phyloP scores from a whole-genome alignment of 2,329 filamentous ascomycete genomes.

The Pseudofabraea citricarpa region DNA sequence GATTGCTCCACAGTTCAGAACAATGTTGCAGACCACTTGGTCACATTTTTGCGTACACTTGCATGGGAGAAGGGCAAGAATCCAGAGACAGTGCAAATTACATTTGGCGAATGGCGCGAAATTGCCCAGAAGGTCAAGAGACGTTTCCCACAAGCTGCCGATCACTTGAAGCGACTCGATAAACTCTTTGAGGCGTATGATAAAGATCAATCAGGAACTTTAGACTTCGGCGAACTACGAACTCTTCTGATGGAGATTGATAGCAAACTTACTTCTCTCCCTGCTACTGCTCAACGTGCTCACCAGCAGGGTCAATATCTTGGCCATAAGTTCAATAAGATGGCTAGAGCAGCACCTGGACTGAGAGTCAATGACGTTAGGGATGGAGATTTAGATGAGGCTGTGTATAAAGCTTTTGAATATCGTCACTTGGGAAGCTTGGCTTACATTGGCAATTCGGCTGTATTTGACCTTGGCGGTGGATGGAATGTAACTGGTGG shows the following conservation, averaged over 20 bases:
- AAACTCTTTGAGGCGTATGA: conserved; percentile 90
- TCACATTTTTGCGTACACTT: conserved; percentile 81
- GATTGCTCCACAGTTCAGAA: conserved; percentile 97
- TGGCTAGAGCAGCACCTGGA: conserved; percentile 72
- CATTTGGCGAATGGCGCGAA: conserved; percentile 81
- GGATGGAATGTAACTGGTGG: conserved; percentile 78
- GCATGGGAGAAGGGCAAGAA: conserved; percentile 91
- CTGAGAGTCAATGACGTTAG: conserved; percentile 74
- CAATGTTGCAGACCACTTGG: conserved; percentile 87
- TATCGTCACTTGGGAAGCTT: conserved; percentile 89
- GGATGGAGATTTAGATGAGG: conserved; percentile 87
- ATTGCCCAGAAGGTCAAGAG: conserved; percentile 80
- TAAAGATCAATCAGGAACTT: conserved; percentile 84
- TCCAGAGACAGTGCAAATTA: conserved; percentile 80
- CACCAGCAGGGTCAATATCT: conserved; percentile 95
- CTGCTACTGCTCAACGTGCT: conserved; percentile 91
- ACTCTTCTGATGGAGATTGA: conserved; percentile 91
- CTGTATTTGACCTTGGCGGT: conserved; percentile 82
- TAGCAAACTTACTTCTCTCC: conserved; percentile 86
- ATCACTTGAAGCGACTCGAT: conserved; percentile 84
- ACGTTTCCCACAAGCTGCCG: conserved; percentile 85
- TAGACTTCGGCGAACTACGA: conserved; percentile 88
- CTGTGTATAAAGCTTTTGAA: conserved; percentile 90
- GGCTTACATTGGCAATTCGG: conserved; percentile 94
- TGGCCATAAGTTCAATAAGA: conserved; percentile 88